Percentiles rank a stretch among this genome's conserved stretches.
phyloP scores from a whole-genome alignment of 2,329 filamentous ascomycete species.

The Fusarium sublunatum region DNA sequence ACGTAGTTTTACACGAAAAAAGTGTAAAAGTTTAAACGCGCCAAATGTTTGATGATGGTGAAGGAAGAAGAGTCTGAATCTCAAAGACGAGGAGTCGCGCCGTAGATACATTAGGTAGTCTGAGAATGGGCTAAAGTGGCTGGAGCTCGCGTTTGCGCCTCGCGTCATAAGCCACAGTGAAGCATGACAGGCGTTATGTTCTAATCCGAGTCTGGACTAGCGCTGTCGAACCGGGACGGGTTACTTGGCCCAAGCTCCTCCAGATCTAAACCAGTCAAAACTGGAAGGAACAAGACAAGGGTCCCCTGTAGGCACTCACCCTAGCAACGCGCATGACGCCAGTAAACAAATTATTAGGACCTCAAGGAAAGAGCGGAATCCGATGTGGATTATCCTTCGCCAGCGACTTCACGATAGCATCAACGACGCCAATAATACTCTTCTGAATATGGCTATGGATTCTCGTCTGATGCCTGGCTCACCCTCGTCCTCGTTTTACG shows the following conservation, averaged over 20 bases:
- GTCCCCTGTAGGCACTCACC: constrained; percentile 44
- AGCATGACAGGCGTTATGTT: not conserved
- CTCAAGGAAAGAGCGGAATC: constrained; percentile 10
- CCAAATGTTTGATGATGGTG: constrained; percentile 13
- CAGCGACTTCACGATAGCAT: constrained; percentile 56
- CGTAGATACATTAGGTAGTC: constrained; percentile 1
- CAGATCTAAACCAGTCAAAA: constrained; percentile 22
- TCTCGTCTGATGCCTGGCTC: constrained; percentile 59
- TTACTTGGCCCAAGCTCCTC: constrained; percentile 35
- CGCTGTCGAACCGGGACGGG: constrained; percentile 5
- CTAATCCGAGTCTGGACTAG: constrained; percentile 2
- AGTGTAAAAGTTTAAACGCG: constrained; percentile 3
- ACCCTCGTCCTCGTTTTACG: constrained; percentile 45
- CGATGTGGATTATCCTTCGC: constrained; percentile 56
- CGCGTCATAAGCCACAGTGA: not conserved
- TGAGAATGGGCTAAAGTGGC: constrained; percentile 30
- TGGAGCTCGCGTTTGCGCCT: constrained; percentile 28
- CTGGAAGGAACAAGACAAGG: constrained; percentile 20
- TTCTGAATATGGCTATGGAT: constrained; percentile 57
- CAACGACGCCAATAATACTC: constrained; percentile 53
- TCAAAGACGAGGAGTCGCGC: constrained; percentile 17
- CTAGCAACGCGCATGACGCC: constrained; percentile 50
- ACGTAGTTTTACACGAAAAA: constrained; percentile 1
- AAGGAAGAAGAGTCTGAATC: constrained; percentile 21
- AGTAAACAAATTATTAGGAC: constrained; percentile 50